Evolutionary conservation across 371 early-diverging fungal genomes (phyloP).

Genomic region (Mucor mucedo): DNA sequence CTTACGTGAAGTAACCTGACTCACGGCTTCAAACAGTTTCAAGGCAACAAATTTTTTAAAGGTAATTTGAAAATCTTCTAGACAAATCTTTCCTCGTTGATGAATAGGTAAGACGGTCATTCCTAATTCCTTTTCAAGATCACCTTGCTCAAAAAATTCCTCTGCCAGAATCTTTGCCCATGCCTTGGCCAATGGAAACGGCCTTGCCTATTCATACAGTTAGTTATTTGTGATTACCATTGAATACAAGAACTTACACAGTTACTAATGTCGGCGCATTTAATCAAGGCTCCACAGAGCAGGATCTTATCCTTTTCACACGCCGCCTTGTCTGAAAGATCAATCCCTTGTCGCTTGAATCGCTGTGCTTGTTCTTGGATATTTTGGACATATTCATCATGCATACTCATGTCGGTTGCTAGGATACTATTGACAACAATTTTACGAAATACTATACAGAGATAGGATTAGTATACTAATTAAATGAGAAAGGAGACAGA

Average conservation of each 20-base stretch:
- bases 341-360: slow-evolving; percentile 30
- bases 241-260: slow-evolving; percentile 49
- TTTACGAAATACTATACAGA: slow-evolving; percentile 65
- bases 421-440: slow-evolving; percentile 75
- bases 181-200: slow-evolving; percentile 61
- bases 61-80: slow-evolving; percentile 47
- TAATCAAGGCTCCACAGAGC: slow-evolving; percentile 76
- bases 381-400: slow-evolving; percentile 77
- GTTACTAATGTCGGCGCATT: slow-evolving; percentile 89
- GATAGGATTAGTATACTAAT: neutral
- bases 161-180: slow-evolving; percentile 67
- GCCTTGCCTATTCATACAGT: slow-evolving; percentile 50
- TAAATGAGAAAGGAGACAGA: slow-evolving; percentile 6
- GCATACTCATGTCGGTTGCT: slow-evolving; percentile 87
- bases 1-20: slow-evolving; percentile 39
- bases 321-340: slow-evolving; percentile 24
- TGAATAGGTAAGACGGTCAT: slow-evolving; percentile 48
- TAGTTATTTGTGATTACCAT: neutral
- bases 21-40: slow-evolving; percentile 43
- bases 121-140: slow-evolving; percentile 69
- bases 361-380: slow-evolving; percentile 65
- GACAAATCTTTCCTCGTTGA: slow-evolving; percentile 41
- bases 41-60: slow-evolving; percentile 47
- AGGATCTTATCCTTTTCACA: slow-evolving; percentile 43
- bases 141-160: slow-evolving; percentile 72